These are phyloP conservation scores for Hemileccinum rubropunctum DNA, from an alignment of 768 basidiomycete genomes.

Conservation along the genomic window DNA sequence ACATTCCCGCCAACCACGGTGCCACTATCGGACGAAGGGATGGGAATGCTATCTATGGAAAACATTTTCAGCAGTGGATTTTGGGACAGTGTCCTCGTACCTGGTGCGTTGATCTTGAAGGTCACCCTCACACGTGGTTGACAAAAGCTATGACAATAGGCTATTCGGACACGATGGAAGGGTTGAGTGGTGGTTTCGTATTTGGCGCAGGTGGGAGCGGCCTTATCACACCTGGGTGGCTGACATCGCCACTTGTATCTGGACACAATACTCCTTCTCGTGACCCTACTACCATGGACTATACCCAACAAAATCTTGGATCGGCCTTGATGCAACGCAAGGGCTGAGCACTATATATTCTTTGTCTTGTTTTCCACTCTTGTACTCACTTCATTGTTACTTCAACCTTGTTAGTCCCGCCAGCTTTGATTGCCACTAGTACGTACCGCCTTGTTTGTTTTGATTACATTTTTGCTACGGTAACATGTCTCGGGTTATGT, in stretches of 20 bases:
- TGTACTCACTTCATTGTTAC: conserved; percentile 2
- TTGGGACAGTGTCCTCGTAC: conserved; percentile 87
- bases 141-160: conserved; percentile 41
- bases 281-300: conserved; percentile 24
- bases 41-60: conserved; percentile 72
- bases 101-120: conserved; percentile 50
- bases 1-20: conserved; percentile 91
- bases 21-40: conserved; percentile 38
- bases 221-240: conserved; percentile 71
- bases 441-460: conserved; percentile 4
- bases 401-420: not conserved
- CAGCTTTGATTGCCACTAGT: conserved; percentile 6
- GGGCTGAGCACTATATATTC: conserved; percentile 12
- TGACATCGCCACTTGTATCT: conserved; percentile 57
- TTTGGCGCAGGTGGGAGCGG: conserved; percentile 84
- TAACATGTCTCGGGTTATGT: conserved; percentile 11
- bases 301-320: conserved; percentile 25
- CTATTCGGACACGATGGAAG: conserved; percentile 77
- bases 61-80: conserved; percentile 75
- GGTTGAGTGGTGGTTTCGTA: conserved; percentile 81
- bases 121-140: not conserved
- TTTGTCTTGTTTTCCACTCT: conserved; percentile 1
- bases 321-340: conserved; percentile 26
- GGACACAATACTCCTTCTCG: conserved; percentile 45
- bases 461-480: conserved; percentile 12